Conservation (phyloP, 345 rosid species). For the Salix koriyanagi region DNA sequence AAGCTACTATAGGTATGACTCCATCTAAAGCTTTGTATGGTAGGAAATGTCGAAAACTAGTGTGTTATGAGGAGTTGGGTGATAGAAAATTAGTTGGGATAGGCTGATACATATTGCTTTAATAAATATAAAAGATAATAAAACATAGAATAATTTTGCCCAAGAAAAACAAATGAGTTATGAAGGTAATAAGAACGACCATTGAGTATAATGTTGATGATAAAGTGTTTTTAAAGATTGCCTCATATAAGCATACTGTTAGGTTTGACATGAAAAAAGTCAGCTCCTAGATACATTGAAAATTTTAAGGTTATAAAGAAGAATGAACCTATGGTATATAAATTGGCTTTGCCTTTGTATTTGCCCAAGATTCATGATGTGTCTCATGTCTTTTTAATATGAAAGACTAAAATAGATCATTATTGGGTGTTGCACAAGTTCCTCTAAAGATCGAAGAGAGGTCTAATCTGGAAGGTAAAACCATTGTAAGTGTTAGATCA, state of each 20-base stretch:
- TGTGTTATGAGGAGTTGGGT: not conserved
- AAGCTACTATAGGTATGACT: not conserved
- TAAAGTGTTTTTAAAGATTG: too few relatives aligned
- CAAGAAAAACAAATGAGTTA: not conserved
- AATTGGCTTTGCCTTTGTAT: too few relatives aligned
- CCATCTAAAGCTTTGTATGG: not conserved
- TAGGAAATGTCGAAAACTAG: not conserved
- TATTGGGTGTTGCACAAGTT: too few relatives aligned
- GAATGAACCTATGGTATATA: not conserved
- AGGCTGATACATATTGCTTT: too few relatives aligned
- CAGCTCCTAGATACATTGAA: not conserved
- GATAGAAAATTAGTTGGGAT: too few relatives aligned
- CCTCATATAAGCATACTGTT: not conserved
- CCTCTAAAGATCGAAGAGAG: too few relatives aligned
- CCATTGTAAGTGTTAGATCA: too few relatives aligned
- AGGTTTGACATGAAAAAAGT: not conserved
- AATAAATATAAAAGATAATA: too few relatives aligned
- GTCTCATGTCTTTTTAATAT: too few relatives aligned
- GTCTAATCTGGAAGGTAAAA: too few relatives aligned
- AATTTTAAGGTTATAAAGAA: not conserved
- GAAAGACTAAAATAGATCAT: too few relatives aligned
- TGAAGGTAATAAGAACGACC: not conserved
- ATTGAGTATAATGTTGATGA: not conserved
- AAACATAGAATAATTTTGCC: accelerated
- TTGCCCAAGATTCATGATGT: too few relatives aligned